Evolutionary conservation across 2,329 filamentous ascomycete species (phyloP), one percentile per base, ranked within the genome.

Genomic region (Onygenales sp.): DNA sequence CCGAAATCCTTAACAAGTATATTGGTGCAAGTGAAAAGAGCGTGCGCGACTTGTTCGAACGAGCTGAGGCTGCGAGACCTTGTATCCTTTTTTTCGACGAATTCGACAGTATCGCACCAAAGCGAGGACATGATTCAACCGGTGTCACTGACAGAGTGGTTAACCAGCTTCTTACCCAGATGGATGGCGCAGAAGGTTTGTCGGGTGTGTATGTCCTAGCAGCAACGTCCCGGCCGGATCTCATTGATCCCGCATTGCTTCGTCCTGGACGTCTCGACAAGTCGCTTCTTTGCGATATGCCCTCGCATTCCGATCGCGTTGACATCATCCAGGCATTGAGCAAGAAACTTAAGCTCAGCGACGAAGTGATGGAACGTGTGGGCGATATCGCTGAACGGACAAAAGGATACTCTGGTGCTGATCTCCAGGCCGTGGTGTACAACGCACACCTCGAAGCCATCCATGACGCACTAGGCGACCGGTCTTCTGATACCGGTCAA

Each of bases 41-140:
- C 56, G 91, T 98, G 6, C 84, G 94, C 43, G 93, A 98, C 68
- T 77, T 98, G 1, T 98, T 98, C 64, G 92, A 95, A 66, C 83
- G 93, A 43, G 93, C 93, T 0, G 58, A 72, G 51, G 92, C 93
- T 2, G 93, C 93, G 4, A 84, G 86, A 55, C 94, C 94, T 0
- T 97, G 93, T 62, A 88, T 98, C 4, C 77, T 98, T 7, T 98
- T 98, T 78, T 98, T 98, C 66, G 93, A 98, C 66, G 93, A 98
- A 69, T 98, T 98, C 65, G 93, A 98, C 72, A 91, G 88, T 41
- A 97, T 98, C 58, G 94, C 94, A 0, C 93, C 93, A 2, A 98
- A 97, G 72, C 82, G 93, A 72, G 93, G 93, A 0, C 93, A 98
- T 66, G 94, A 98, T 68, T 93, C 87, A 1, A 98, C 93, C 0